Evolutionary conservation across 305 asterid genomes (phyloP).

Genomic region (Rubia tinctorum): DNA sequence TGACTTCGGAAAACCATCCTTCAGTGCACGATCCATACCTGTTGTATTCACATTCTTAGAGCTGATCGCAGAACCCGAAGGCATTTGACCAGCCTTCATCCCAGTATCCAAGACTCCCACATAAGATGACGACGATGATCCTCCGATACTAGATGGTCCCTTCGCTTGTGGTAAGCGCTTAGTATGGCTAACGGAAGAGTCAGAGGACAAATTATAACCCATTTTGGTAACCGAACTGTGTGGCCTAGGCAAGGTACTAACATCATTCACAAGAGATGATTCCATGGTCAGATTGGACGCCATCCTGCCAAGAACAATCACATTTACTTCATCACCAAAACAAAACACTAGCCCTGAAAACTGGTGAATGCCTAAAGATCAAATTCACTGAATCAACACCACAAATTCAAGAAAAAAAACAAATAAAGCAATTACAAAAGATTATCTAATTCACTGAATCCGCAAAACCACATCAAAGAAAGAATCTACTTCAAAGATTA

Average conservation of each 20-base stretch:
- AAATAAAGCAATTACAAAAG: background rate
- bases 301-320: conserved; percentile 23
- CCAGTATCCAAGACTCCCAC: conserved; percentile 30
- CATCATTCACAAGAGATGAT: conserved; percentile 54
- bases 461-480: conserved; percentile 9
- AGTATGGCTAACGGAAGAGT: conserved; percentile 43
- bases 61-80: conserved; percentile 28
- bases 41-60: conserved; percentile 43
- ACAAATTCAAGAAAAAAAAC: background rate
- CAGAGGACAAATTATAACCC: conserved; percentile 35
- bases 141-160: conserved; percentile 32
- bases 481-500: background rate
- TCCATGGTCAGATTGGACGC: conserved; percentile 47
- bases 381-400: conserved; percentile 7
- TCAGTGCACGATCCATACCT: conserved; percentile 25
- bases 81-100: conserved; percentile 27
- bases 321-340: conserved; percentile 19
- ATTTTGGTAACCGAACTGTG: conserved; percentile 35
- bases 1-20: conserved; percentile 19
- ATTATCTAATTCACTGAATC: conserved; percentile 8
- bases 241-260: conserved; percentile 48
- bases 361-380: background rate
- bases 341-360: background rate
- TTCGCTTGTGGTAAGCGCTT: conserved; percentile 46
- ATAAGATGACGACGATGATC: conserved; percentile 36